Evolutionary conservation across 2,329 filamentous ascomycete genomes (phyloP).

Genomic region (Penicillium hordei): DNA sequence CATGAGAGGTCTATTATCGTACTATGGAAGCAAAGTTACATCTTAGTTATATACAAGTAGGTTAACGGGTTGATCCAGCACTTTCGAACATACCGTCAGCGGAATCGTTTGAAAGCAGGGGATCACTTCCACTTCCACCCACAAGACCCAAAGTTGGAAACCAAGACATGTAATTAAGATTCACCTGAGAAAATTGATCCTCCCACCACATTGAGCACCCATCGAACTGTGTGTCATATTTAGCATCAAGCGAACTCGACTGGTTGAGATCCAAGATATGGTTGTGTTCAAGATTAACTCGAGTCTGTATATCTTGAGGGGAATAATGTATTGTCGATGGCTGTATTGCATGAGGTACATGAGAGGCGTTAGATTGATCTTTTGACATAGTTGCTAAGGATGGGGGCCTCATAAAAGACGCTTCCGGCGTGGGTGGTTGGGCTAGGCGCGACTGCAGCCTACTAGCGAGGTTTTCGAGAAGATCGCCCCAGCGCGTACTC

Average conservation of each 20-base stretch:
- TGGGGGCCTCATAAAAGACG: too few species aligned
- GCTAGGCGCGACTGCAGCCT: too few species aligned
- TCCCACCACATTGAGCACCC: neutral
- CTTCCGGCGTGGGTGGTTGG: too few species aligned
- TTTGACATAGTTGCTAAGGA: neutral
- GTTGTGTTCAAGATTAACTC: neutral
- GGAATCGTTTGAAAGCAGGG: neutral
- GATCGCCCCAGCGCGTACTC: too few species aligned
- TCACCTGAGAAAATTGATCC: constrained; percentile 1
- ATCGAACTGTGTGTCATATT: neutral
- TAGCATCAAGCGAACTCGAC: neutral
- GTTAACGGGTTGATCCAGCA: neutral
- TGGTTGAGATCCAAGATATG: neutral
- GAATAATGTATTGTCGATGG: neutral
- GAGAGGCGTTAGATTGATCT: neutral
- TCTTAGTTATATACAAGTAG: neutral
- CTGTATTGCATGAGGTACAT: neutral
- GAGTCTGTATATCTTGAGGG: neutral
- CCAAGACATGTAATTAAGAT: constrained; percentile 5
- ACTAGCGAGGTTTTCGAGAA: too few species aligned
- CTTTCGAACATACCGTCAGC: neutral
- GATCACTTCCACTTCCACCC: constrained; percentile 1
- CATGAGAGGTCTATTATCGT: too few species aligned
- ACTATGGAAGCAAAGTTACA: neutral
- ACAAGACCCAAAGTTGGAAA: constrained; percentile 2